Conservation (phyloP, 495 filamentous ascomycete genomes). For the Podospora tetraspora region DNA sequence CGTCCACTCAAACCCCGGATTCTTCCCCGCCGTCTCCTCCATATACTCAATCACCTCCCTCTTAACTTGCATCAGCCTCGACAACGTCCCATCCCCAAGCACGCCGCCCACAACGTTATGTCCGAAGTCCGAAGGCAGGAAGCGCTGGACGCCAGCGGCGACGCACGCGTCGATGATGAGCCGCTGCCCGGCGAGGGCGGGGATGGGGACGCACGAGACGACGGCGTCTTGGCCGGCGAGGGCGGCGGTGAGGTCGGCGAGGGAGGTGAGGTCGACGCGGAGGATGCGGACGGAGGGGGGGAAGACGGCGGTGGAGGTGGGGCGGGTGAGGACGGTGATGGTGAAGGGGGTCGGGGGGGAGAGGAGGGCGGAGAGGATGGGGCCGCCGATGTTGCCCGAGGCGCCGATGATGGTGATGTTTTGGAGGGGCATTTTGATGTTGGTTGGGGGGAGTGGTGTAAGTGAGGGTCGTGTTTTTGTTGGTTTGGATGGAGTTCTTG, state of each 20-base stretch:
- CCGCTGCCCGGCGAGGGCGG: conserved; percentile 37
- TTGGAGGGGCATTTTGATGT: neutral
- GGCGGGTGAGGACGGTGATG: conserved; percentile 56
- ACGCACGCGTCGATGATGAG: conserved; percentile 56
- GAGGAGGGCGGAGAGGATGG: conserved; percentile 50
- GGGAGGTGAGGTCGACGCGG: conserved; percentile 52
- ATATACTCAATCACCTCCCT: neutral
- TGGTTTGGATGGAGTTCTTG: too few relatives aligned
- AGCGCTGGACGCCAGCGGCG: conserved; percentile 54
- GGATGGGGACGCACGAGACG: conserved; percentile 44
- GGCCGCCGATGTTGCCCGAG: conserved; percentile 55
- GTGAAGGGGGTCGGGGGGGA: conserved; percentile 49
- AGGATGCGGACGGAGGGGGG: conserved; percentile 36
- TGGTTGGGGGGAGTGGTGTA: neutral
- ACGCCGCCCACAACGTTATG: conserved; percentile 32
- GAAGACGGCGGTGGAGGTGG: conserved; percentile 29
- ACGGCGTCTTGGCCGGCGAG: conserved; percentile 54
- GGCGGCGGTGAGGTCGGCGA: conserved; percentile 45
- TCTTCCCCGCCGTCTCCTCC: neutral
- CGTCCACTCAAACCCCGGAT: conserved; percentile 4
- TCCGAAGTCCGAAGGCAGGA: conserved; percentile 63
- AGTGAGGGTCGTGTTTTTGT: neutral
- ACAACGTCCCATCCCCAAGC: neutral
- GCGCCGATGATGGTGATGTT: neutral
- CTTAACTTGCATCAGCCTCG: neutral